Percentiles rank a stretch among this genome's conserved stretches.
These are phyloP conservation scores for Malus fusca DNA, from an alignment of 306 rosid species.

Conservation along the genomic window DNA sequence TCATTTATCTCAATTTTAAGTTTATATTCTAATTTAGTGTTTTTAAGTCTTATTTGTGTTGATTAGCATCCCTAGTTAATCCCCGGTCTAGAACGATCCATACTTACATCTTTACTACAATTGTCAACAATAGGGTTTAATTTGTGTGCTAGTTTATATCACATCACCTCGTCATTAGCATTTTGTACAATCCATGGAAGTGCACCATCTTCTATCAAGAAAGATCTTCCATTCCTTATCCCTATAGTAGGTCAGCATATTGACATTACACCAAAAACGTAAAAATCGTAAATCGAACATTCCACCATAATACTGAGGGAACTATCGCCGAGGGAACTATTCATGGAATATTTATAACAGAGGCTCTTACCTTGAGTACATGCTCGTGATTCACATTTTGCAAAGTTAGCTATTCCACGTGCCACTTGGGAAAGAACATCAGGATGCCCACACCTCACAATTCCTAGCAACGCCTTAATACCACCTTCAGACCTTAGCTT, in stretches of 20 bases:
- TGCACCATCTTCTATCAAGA: constrained; percentile 89
- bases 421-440: constrained; percentile 79
- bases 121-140: too few species aligned
- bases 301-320: background rate
- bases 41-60: too few species aligned
- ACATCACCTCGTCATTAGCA: constrained; percentile 59
- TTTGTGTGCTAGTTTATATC: too few species aligned
- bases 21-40: too few species aligned
- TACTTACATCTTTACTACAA: too few species aligned
- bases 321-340: background rate
- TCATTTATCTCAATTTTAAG: too few species aligned
- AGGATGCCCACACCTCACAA: constrained; percentile 90
- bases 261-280: background rate
- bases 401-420: constrained; percentile 94
- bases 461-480: constrained; percentile 86
- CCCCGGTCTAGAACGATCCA: too few species aligned
- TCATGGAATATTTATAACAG: background rate
- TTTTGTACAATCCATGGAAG: constrained; percentile 97
- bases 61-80: too few species aligned
- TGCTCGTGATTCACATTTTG: constrained; percentile 94
- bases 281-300: background rate
- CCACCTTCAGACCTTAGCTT: constrained; percentile 90
- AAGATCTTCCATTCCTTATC: constrained; percentile 58
- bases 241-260: constrained; percentile 36
- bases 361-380: constrained; percentile 61